Evolutionary conservation across 495 filamentous ascomycete species (phyloP), one percentile per base, ranked within the genome.

Genomic region (Cairneyella variabilis): DNA sequence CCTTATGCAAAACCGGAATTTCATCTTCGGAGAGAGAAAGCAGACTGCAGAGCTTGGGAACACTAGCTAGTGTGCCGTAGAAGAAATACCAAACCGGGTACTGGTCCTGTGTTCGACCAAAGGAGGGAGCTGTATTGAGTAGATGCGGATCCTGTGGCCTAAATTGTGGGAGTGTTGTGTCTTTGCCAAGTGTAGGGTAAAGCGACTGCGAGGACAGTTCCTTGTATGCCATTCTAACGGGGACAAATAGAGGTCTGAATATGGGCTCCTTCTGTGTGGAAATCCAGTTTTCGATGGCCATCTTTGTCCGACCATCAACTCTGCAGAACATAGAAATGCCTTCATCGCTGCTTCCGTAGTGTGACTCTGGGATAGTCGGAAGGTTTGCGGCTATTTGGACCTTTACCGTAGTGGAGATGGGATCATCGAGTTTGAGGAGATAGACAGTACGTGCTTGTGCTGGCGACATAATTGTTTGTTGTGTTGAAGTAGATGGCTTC

Each of bases 31-130:
- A 39, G 3, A 68, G 61, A 7, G 56, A 60, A 2, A 71, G 56
- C 14, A 57, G 38, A 9, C 48, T 40, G 2, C 22, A 30, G 21
- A 69, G 60, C 17, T 61, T 51, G 7, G 38, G 37, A 1, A 56
- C 36, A 26, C 54, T 51, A 10, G 63, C 58, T 0, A 72, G 61
- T 7, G 57, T 70, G 16, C 70, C 69, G 55, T 72, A 71, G 46
- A 72, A 64, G 50, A 70, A 71, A 43, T 69, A 70, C 66, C 62
- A 70, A 3, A 73, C 64, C 0, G 70, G 72, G 18, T 64, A 63
- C 17, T 65, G 64, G 26, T 65, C 53, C 44, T 60, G 58, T 38
- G 21, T 21, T 30, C 2, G 57, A 39, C 4, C 18, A 28, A 48
- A 26, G 12, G 39, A 21, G 9, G 23, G 23, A 3, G 1, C 36